These are phyloP conservation scores for Sphaceloma murrayae DNA, from an alignment of 2,329 filamentous ascomycete genomes.

Conservation along the genomic window DNA sequence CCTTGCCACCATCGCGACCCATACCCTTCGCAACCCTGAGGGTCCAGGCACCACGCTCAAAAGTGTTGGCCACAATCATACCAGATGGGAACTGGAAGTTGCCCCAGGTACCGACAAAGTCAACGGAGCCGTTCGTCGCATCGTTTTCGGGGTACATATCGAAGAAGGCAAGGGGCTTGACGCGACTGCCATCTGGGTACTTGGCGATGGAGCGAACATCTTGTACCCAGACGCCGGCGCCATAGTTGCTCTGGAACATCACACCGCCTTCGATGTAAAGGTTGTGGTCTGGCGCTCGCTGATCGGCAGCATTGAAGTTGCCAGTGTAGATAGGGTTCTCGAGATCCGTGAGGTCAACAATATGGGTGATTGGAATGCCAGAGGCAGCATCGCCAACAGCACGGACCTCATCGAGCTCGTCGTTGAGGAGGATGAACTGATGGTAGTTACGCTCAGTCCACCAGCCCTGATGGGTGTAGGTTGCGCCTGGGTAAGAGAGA, in stretches of 20 bases:
- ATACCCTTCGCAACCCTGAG: constrained; percentile 26
- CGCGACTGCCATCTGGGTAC: constrained; percentile 37
- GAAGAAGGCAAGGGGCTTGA: constrained; percentile 42
- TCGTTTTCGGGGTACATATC: constrained; percentile 46
- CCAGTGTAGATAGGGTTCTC: constrained; percentile 35
- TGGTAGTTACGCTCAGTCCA: constrained; percentile 39
- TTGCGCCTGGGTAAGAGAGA: constrained; percentile 40
- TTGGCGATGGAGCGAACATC: constrained; percentile 31
- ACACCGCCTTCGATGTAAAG: constrained; percentile 33
- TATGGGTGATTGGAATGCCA: constrained; percentile 39
- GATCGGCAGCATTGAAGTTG: constrained; percentile 30
- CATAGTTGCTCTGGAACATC: constrained; percentile 33
- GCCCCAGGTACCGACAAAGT: constrained; percentile 37
- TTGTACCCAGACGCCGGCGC: constrained; percentile 28
- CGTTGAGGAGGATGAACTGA: constrained; percentile 43
- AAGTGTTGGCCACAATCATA: constrained; percentile 44
- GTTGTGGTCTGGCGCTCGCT: constrained; percentile 34
- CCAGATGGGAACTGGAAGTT: constrained; percentile 44
- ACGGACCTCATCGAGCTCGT: constrained; percentile 44
- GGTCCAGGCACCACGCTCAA: constrained; percentile 43
- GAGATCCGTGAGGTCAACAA: constrained; percentile 42
- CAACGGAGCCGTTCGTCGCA: constrained; percentile 23
- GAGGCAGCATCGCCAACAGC: constrained; percentile 33
- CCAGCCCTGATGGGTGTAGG: constrained; percentile 48
- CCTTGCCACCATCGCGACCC: constrained; percentile 20